A percentile compares a stretch with the other conserved stretches of the same genome.
Conservation (phyloP, 2,329 filamentous ascomycete genomes). For the Diaporthe citriasiana region DNA sequence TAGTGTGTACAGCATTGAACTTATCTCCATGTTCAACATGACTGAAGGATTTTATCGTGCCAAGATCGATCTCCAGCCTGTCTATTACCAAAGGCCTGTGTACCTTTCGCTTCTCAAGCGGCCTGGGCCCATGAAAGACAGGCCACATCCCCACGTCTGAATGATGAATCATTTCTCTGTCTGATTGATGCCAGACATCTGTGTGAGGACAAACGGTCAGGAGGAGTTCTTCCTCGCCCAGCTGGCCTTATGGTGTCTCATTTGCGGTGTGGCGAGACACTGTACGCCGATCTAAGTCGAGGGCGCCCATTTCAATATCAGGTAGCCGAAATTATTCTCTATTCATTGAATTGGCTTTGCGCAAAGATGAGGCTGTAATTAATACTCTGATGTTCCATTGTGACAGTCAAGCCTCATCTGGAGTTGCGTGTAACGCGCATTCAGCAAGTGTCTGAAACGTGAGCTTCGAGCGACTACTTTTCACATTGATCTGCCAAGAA, state of each 20-base stretch:
- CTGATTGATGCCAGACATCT: conserved; percentile 3
- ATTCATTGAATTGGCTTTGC: too few species aligned
- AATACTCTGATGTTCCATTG: not conserved
- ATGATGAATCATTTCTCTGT: not conserved
- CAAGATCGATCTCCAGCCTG: conserved; percentile 63
- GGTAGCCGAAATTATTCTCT: not conserved
- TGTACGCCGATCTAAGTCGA: too few species aligned
- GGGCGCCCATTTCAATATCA: not conserved
- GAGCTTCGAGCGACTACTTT: not conserved
- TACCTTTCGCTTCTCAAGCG: conserved; percentile 50
- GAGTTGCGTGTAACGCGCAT: not conserved
- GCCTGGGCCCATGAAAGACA: conserved; percentile 69
- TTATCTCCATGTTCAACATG: conserved; percentile 63
- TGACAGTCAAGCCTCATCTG: not conserved
- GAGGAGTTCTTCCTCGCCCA: not conserved
- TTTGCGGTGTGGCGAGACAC: not conserved
- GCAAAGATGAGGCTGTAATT: not conserved
- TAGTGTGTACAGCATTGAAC: conserved; percentile 72
- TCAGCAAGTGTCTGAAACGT: conserved; percentile 13
- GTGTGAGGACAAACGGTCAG: not conserved
- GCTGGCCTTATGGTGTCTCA: not conserved
- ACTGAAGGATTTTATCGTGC: conserved; percentile 71
- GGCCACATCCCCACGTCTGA: conserved; percentile 56
- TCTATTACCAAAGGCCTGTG: conserved; percentile 71
- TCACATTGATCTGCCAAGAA: conserved; percentile 7